Base-by-base conservation (phyloP, 805 yeast genomes). In the Osmozyma mogii region DNA sequence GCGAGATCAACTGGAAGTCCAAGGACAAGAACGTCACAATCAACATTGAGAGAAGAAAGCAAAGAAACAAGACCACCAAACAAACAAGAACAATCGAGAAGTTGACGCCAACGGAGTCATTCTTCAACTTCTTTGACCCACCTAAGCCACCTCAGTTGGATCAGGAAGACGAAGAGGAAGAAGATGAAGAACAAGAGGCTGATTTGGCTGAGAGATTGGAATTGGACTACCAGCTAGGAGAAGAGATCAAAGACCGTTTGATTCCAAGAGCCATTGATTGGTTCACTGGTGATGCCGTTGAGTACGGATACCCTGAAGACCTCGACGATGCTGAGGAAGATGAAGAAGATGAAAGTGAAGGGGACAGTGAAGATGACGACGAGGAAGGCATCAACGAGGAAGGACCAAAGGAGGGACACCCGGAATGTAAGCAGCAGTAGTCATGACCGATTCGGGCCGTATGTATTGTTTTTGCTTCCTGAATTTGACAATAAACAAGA, bases 251-350 rank as follows among this genome's bases (percentile, higher is more conserved):
- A 67, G 97, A 92, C 58, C 83, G 92, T 58, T 72, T 92, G 52
- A 79, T 92, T 39, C 96, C 97, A 39, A 78, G 96, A 53, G 97
- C 97, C 30, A 73, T 92, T 48, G 97, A 89, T 56, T 92, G 98
- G 97, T 92, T 87, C 58, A 89, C 98, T 7, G 98, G 98, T 27
- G 85, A 85, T 42, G 98, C 98, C 15, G 70, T 89, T 35, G 94
- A 83, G 34, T 83, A 72, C 51, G 68, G 56, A 28, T 66, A 61
- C 37, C 71, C 70, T 19, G 84, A 70, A 11, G 78, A 62, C 23
- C 72, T 66, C 14, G 75, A 72, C 9, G 85, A 70, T 7, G 84
- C 72, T 11, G 74, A 64, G 13, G 79, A 68, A 3, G 79, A 69
- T 4, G 78, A 70, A 9, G 76, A 63, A 3, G 76, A 64, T 5